A percentile compares a stretch with the other conserved stretches of the same genome.
Conservation (phyloP, 2,329 filamentous ascomycete species). For the Paraphoma sp. region DNA sequence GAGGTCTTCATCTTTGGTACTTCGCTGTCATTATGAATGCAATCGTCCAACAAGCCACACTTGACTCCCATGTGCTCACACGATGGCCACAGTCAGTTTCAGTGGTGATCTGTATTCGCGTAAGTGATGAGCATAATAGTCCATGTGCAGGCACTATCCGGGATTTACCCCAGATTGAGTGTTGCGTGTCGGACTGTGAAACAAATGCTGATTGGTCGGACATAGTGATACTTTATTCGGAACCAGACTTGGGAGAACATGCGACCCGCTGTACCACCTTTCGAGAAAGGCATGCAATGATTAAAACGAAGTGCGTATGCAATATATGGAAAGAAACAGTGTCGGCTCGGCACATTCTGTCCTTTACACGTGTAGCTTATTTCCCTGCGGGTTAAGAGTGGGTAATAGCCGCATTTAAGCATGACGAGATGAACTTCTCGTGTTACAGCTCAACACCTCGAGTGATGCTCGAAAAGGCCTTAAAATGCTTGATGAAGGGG, state of each 20-base stretch:
- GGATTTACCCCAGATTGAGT: slow-evolving; percentile 19
- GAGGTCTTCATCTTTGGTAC: too few species aligned
- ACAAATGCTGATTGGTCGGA: slow-evolving; percentile 13
- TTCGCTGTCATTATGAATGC: not conserved
- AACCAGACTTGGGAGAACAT: not conserved
- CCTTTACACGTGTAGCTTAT: too few species aligned
- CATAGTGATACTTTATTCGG: slow-evolving; percentile 8
- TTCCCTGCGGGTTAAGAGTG: too few species aligned
- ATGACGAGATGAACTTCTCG: too few species aligned
- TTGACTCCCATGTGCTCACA: not conserved
- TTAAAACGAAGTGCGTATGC: too few species aligned
- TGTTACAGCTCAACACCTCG: too few species aligned
- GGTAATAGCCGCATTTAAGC: too few species aligned
- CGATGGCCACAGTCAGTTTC: not conserved
- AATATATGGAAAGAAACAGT: too few species aligned
- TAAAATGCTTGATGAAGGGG: too few species aligned
- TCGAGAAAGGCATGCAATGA: too few species aligned
- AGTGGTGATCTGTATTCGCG: not conserved
- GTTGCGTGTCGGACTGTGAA: slow-evolving; percentile 15
- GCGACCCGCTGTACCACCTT: not conserved
- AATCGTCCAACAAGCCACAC: not conserved
- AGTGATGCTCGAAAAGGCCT: too few species aligned
- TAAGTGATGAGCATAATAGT: not conserved
- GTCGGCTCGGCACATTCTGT: too few species aligned
- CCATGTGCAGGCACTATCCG: slow-evolving; percentile 6